Evolutionary conservation across 2,329 filamentous ascomycete genomes (phyloP), one percentile per base, ranked within the genome.

Genomic region (Colletotrichum sojae): DNA sequence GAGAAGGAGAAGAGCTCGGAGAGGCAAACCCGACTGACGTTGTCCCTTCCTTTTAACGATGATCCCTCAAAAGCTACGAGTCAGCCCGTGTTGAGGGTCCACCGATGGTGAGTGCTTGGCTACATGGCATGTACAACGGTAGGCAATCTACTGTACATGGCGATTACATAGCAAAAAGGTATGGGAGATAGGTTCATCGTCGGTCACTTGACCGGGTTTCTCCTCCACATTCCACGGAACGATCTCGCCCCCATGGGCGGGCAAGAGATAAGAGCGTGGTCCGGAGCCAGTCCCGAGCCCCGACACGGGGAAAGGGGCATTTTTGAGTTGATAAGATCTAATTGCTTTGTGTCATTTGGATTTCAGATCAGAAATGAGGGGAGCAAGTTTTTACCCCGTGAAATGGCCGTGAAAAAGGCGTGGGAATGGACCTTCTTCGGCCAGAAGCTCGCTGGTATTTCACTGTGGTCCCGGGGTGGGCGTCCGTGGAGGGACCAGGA

Each of bases 161-260:
- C 8, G 31, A 36, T 36, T 36, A 36, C 31, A 36, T 36, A 36
- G 31, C 10, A 12, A 4, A 36, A 36, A 36, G 31, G 31, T 36
- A 36, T 10, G 31, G 31, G 3, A 10, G 31, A 36, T 9, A 36
- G 31, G 31, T 36, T 36, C 53, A 27, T 66, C 18, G 40, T 15
- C 66, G 62, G 49, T 60, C 45, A 16, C 49, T 51, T 51, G 18
- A 51, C 56, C 63, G 67, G 55, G 55, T 53, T 27, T 27, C 51
- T 61, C 56, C 67, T 69, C 67, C 67, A 36, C 31, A 36, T 36
- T 36, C 31, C 31, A 67, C 56, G 61, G 45, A 67, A 61, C n/a
- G 43, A 69, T 69, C 62, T 69, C 63, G 55, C 62, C 66, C 31
- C 62, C 67, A 61, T 60, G 67, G 67, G 67, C 62, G 45, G 49